A percentile compares a stretch with the other conserved stretches of the same genome.
These are phyloP conservation scores for Epichloe aotearoae DNA, from an alignment of 2,329 filamentous ascomycete species.

Conservation along the genomic window DNA sequence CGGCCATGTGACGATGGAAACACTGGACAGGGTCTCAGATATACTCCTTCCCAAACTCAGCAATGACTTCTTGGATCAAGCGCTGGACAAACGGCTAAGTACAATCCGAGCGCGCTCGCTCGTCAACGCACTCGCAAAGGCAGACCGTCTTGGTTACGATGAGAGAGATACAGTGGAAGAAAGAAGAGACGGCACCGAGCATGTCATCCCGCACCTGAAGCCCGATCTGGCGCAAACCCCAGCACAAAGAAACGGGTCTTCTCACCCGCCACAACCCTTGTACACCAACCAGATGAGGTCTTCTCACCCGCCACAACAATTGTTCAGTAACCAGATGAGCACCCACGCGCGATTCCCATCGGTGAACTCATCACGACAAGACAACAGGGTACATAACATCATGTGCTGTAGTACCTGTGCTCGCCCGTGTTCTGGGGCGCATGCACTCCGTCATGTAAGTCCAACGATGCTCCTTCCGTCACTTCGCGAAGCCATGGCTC, in stretches of 20 bases:
- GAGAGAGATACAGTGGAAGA: conserved; percentile 35
- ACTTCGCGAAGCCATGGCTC: neutral
- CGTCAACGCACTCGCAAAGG: conserved; percentile 42
- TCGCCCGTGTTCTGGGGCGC: conserved; percentile 21
- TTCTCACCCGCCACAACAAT: neutral
- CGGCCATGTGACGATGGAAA: conserved; percentile 22
- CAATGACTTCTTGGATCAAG: conserved; percentile 37
- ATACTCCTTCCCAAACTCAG: conserved; percentile 33
- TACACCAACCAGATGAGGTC: neutral
- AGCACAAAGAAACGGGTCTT: neutral
- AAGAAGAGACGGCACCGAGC: conserved; percentile 18
- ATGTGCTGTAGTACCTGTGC: conserved; percentile 17
- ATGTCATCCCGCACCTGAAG: conserved; percentile 22
- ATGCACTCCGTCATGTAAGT: conserved; percentile 21
- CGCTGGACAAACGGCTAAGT: conserved; percentile 35
- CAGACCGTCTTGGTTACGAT: conserved; percentile 45
- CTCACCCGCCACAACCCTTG: neutral
- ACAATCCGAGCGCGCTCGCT: conserved; percentile 41
- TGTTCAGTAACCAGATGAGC: neutral
- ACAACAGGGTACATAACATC: conserved; percentile 2
- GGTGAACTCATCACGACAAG: neutral
- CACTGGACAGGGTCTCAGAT: conserved; percentile 33
- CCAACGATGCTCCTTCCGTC: neutral
- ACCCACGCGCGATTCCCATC: neutral
- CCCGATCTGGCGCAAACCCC: conserved; percentile 7